Evolutionary conservation across 2,329 filamentous ascomycete species (phyloP), one percentile per base, ranked within the genome.

Genomic region (Paecilomyces fulvus): DNA sequence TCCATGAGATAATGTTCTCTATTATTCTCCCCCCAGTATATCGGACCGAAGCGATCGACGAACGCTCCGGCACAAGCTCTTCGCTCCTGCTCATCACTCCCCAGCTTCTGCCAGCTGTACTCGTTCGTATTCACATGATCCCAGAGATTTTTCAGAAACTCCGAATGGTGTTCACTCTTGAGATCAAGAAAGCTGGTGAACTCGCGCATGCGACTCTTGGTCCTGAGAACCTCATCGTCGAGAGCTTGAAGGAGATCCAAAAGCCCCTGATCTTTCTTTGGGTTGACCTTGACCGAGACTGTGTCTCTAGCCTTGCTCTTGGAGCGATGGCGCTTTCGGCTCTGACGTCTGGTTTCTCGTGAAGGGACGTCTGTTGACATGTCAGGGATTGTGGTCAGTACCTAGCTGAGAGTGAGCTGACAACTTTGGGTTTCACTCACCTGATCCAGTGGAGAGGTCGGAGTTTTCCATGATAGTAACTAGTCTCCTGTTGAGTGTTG

Each of bases 171-270:
- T 2, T 55, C 49, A 1, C 56, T 51, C 20, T 64, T 62, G 25
- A 68, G 28, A 51, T 66, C 65, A 0, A 68, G 59, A 11, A 67
- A 62, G 3, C 52, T 53, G 1, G 62, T 60, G 12, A 68, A 67
- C 5, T 61, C 58, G 1, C 60, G 37, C 37, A 43, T 43, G 8
- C 37, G 37, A 9, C n/a, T 20, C n/a, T 43, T 43, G n/a, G 8
- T 43, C 6, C 5, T n/a, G 17, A 66, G 56, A 2, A 37, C 51
- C 1, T 59, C 60, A 1, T 57, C 17, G 31, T 64, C 59, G 4
- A 64, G 56, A n/a, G 30, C 33, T 2, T 60, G 57, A 62, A 56
- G 2, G 48, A 49, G 43, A 57, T 55, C 3, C 17, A 58, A 48
- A 60, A 17, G 37, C 14, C 33, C 54, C 46, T 28, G 52, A 37